A percentile compares a stretch with the other conserved stretches of the same genome.
phyloP scores from a whole-genome alignment of 306 rosid genomes.

The Cicer pinnatifidum region DNA sequence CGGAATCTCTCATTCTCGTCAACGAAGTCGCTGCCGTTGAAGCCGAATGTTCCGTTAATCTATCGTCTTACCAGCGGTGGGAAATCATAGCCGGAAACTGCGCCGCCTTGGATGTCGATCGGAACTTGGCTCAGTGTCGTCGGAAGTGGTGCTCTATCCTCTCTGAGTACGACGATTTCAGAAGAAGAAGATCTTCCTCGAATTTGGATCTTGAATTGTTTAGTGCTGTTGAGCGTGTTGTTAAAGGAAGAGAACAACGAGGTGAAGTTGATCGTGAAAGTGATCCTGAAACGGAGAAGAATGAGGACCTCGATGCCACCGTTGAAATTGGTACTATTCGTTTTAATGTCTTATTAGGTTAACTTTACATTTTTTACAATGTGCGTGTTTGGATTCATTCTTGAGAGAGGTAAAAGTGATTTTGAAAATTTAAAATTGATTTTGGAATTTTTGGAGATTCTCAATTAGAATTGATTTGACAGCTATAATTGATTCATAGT shows the following conservation, averaged over 20 bases:
- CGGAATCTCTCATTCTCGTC: conserved; percentile 65
- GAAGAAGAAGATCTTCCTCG: background rate
- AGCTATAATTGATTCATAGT: too few species aligned
- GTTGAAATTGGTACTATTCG: conserved; percentile 60
- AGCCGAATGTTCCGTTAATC: conserved; percentile 59
- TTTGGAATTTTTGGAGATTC: too few species aligned
- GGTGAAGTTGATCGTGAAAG: conserved; percentile 57
- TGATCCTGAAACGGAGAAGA: conserved; percentile 57
- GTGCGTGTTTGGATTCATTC: too few species aligned
- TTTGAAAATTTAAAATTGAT: too few species aligned
- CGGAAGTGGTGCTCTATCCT: conserved; percentile 70
- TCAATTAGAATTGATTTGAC: too few species aligned
- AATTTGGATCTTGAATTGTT: conserved; percentile 64
- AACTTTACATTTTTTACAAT: background rate
- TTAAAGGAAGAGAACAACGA: conserved; percentile 53
- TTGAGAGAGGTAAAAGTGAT: too few species aligned
- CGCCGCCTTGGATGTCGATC: conserved; percentile 53
- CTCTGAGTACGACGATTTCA: conserved; percentile 23
- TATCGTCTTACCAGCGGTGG: conserved; percentile 52
- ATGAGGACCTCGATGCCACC: conserved; percentile 48
- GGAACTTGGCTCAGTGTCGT: conserved; percentile 65
- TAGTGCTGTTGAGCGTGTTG: conserved; percentile 49
- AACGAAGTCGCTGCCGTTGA: conserved; percentile 80
- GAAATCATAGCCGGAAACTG: conserved; percentile 57
- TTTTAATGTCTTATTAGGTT: background rate